These are phyloP conservation scores for Picochlorum sp. DNA, from an alignment of 139 green algal genomes.

Conservation along the genomic window DNA sequence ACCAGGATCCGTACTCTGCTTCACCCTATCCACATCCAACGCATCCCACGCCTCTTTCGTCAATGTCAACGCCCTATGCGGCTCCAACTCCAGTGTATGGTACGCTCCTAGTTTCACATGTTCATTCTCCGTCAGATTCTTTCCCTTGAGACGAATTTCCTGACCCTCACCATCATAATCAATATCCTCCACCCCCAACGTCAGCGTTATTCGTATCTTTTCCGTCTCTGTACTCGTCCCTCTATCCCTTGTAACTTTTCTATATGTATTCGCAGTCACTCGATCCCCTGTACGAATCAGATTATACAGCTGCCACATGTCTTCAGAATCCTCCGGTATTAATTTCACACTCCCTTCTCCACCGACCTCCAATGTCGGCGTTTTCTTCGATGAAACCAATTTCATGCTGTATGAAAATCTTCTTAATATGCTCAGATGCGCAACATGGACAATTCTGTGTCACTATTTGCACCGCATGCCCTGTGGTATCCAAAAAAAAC, in stretches of 20 bases:
- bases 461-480: too few species aligned
- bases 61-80: constrained; percentile 68
- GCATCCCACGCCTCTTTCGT: constrained; percentile 77
- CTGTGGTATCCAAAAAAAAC: too few species aligned
- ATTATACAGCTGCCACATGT: constrained; percentile 93
- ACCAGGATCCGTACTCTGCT: constrained; percentile 53
- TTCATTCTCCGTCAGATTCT: constrained; percentile 74
- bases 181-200: constrained; percentile 59
- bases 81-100: constrained; percentile 90
- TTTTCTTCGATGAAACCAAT: too few species aligned
- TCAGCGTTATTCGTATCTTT: constrained; percentile 74
- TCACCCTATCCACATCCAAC: constrained; percentile 69
- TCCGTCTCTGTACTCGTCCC: constrained; percentile 56
- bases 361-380: constrained; percentile 33
- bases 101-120: constrained; percentile 88
- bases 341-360: constrained; percentile 62
- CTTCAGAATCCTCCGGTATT: constrained; percentile 77
- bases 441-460: too few species aligned
- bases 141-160: constrained; percentile 29
- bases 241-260: constrained; percentile 39
- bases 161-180: constrained; percentile 78
- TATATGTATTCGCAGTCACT: constrained; percentile 42
- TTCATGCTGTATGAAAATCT: too few species aligned
- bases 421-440: too few species aligned
- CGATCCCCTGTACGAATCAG: constrained; percentile 65